Evolutionary conservation across 1,284 basidiomycete species (phyloP).

Genomic region (Naganishia albida): DNA sequence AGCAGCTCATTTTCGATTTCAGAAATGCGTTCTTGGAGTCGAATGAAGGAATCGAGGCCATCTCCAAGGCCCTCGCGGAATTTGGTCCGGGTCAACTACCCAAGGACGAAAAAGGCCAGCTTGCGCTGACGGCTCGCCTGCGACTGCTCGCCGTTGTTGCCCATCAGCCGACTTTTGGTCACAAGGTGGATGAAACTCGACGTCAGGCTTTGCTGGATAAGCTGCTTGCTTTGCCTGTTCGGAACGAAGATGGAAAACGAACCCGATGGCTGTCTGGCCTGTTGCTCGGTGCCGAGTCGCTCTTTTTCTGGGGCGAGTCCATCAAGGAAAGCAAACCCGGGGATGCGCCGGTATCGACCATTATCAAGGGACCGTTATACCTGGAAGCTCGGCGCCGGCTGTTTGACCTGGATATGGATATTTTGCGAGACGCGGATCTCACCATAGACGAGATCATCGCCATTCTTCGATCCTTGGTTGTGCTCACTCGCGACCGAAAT

Average conservation of each 20-base stretch:
- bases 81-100: conserved; percentile 10
- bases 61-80: conserved; percentile 37
- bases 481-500: conserved; percentile 71
- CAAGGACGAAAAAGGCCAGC: conserved; percentile 58
- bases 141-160: conserved; percentile 82
- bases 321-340: conserved; percentile 59
- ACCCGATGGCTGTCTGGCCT: conserved; percentile 84
- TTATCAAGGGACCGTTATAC: conserved; percentile 63
- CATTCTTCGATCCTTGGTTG: conserved; percentile 72
- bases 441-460: conserved; percentile 78
- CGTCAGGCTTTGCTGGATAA: conserved; percentile 10
- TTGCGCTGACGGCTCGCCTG: conserved; percentile 71
- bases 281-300: conserved; percentile 75
- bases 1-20: conserved; percentile 85
- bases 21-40: conserved; percentile 71
- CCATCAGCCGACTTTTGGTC: conserved; percentile 57
- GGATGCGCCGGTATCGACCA: conserved; percentile 23
- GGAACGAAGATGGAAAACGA: conserved; percentile 38
- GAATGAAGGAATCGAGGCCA: conserved; percentile 31
- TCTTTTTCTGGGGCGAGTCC: conserved; percentile 74
- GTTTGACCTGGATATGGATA: conserved; percentile 71
- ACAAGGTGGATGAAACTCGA: conserved; percentile 47
- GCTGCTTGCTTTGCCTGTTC: conserved; percentile 28
- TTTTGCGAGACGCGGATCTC: conserved; percentile 65
- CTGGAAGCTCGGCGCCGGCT: conserved; percentile 65